These are phyloP conservation scores for Hypoxylon trugodes DNA, from an alignment of 495 filamentous ascomycete species.

Conservation along the genomic window DNA sequence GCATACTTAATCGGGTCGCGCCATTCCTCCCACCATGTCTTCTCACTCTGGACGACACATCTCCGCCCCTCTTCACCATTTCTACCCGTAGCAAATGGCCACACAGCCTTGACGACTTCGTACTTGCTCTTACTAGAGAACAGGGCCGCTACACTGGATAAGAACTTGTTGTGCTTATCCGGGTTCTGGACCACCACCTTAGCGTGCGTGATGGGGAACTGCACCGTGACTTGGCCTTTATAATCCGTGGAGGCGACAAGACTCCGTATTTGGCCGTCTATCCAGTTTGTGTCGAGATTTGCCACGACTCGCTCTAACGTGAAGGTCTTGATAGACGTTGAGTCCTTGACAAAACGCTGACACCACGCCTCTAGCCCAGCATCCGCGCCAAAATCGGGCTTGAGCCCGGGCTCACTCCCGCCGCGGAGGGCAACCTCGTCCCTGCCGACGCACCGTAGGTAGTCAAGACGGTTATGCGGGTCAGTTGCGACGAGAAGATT, in stretches of 20 bases:
- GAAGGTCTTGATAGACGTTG: conserved; percentile 57
- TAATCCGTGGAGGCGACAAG: conserved; percentile 56
- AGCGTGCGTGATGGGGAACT: conserved; percentile 60
- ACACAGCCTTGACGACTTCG: conserved; percentile 60
- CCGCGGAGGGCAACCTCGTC: conserved; percentile 60
- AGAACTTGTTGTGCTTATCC: conserved; percentile 49
- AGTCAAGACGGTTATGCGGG: conserved; percentile 55
- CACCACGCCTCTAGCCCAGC: conserved; percentile 59
- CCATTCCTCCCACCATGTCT: conserved; percentile 64
- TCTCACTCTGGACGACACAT: conserved; percentile 60
- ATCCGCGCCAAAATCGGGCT: conserved; percentile 48
- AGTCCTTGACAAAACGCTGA: conserved; percentile 56
- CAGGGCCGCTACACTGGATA: conserved; percentile 51
- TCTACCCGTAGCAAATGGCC: conserved; percentile 54
- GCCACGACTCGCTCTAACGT: conserved; percentile 56
- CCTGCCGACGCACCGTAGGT: conserved; percentile 58
- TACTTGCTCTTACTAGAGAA: conserved; percentile 57
- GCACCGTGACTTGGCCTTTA: conserved; percentile 56
- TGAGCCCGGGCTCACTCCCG: conserved; percentile 47
- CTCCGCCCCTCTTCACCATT: conserved; percentile 49
- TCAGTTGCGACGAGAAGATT: conserved; percentile 55
- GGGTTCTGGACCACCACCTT: conserved; percentile 59
- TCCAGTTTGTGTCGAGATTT: conserved; percentile 60
- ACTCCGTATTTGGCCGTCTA: conserved; percentile 60
- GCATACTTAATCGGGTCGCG: conserved; percentile 52